Base-by-base conservation (phyloP, 2,329 filamentous ascomycete species). In the Boeremia lycopersici region DNA sequence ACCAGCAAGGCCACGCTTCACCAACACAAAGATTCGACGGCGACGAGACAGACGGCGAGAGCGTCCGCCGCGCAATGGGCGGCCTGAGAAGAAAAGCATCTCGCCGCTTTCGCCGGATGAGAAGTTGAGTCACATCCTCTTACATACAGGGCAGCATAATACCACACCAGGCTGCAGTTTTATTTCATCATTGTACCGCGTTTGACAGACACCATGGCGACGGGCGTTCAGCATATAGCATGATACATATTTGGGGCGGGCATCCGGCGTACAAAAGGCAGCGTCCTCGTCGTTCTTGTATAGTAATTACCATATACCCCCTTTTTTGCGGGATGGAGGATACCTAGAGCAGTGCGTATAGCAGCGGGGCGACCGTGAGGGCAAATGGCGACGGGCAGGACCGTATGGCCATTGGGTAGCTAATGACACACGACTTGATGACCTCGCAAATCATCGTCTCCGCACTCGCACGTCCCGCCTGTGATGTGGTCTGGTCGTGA, bases 41-140 rank as follows among this genome's bases (percentile, higher is more conserved):
- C 12, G 62, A 63, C 23, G 61, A 66, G n/a, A 61, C 64, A 17
- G 67, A 67, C 35, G 55, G 48, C 13, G 65, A 65, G 48, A 66
- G 60, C 53, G 56, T 57, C 36, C 58, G 52, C 51, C 66, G 51
- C 48, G 58, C 57, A 15, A 64, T 60, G 36, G 59, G 62, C 25
- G 64, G 61, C 3, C 53, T 71, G 12, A 53, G 65, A 33, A 57
- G 69, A 46, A 62, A 61, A 15, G 69, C 67, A 6, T 64, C 60
- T 6, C 61, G 64, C 30, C 56, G 60, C 25, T 70, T 71, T 19
- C 54, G 66, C 38, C 59, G 58, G 25, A 64, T 67, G 64, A 53
- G 54, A 48, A 63, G 53, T 19, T 53, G 28, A 38, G 7, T 1
- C 8, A n/a, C 10, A 9, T 26, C 19, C 38, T 6, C 13, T 8